Conservation (phyloP, 345 rosid species). For the Litchi chinensis region DNA sequence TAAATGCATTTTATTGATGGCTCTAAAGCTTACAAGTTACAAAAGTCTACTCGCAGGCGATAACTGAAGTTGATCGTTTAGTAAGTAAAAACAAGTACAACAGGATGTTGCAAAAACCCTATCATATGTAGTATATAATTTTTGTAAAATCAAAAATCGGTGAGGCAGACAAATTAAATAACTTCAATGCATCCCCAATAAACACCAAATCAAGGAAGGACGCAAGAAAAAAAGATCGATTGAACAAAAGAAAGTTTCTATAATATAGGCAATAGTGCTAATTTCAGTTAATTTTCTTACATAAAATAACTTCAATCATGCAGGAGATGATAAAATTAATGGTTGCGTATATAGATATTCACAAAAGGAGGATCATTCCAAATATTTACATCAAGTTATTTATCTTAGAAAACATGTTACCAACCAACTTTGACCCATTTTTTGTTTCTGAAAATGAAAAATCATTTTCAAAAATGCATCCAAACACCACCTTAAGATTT, state of each 20-base stretch:
- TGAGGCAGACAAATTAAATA: neutral
- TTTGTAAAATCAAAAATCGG: neutral
- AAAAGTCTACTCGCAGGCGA: neutral
- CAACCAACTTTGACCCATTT: too few species aligned
- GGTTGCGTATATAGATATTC: neutral
- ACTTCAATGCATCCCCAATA: neutral
- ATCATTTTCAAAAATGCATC: too few species aligned
- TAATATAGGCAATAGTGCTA: neutral
- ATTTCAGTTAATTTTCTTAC: neutral
- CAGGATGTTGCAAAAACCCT: too few species aligned
- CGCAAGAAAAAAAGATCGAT: too few species aligned
- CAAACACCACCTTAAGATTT: too few species aligned
- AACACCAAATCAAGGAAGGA: neutral
- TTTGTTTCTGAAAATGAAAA: too few species aligned
- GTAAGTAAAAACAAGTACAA: too few species aligned
- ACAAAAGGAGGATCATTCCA: neutral
- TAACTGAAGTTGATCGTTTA: neutral
- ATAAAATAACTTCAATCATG: neutral
- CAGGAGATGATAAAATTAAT: neutral
- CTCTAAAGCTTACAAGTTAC: neutral
- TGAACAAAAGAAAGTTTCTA: neutral
- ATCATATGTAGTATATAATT: neutral
- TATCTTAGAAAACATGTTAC: too few species aligned
- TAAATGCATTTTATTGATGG: neutral
- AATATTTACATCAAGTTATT: too few species aligned